These are phyloP conservation scores for Pyrrhoderma lamaoense DNA, from an alignment of 1,284 basidiomycete species.

Conservation along the genomic window DNA sequence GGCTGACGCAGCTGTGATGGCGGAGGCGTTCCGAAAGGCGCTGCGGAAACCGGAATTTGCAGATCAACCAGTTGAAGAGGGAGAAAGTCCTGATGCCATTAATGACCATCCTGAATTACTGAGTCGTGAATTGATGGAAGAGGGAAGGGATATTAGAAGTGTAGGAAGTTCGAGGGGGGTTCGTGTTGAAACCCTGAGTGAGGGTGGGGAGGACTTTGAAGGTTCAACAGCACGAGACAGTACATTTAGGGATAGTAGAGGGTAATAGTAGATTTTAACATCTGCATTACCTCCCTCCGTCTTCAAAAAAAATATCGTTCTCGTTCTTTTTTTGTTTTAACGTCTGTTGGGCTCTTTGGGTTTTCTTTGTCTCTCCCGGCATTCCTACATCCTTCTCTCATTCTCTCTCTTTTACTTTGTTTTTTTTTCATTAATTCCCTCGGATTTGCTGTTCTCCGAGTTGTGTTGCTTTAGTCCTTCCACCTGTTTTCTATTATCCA, in stretches of 20 bases:
- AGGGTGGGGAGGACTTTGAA: constrained; percentile 6
- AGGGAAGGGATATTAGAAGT: constrained; percentile 74
- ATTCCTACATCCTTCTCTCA: constrained; percentile 1
- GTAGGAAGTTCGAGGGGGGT: constrained; percentile 72
- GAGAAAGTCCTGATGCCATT: constrained; percentile 44
- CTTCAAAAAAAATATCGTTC: neutral
- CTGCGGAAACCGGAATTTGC: constrained; percentile 79
- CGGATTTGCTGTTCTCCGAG: neutral
- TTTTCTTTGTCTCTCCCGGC: neutral
- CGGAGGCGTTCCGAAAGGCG: constrained; percentile 77
- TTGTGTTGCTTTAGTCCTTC: neutral
- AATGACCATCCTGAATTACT: constrained; percentile 42
- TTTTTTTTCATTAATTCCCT: neutral
- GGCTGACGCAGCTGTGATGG: constrained; percentile 82
- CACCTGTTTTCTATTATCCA: neutral
- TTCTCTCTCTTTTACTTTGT: neutral
- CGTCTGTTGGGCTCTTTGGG: neutral
- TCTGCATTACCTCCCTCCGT: neutral
- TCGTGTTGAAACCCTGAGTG: constrained; percentile 53
- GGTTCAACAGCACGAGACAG: constrained; percentile 6
- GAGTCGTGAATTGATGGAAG: constrained; percentile 68
- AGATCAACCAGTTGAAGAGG: constrained; percentile 58
- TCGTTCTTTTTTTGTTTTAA: neutral
- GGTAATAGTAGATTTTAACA: neutral
- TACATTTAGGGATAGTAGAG: constrained; percentile 9